phyloP scores from a whole-genome alignment of 805 yeast genomes.

The Metschnikowia similis region DNA sequence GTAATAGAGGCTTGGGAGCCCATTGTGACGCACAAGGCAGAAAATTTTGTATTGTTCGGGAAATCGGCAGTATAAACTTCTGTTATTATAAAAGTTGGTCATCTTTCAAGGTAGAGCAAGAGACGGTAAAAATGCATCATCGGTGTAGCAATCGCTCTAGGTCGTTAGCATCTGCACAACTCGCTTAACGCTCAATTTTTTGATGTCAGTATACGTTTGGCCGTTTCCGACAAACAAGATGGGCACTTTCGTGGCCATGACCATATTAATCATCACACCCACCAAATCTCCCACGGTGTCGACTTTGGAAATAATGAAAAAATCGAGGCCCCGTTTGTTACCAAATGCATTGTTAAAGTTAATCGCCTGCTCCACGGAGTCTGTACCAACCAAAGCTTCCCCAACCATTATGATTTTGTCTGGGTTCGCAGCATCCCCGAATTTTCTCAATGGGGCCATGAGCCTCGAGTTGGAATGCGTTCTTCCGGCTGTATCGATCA shows the following conservation, averaged over 20 bases:
- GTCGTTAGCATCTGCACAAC: constrained; percentile 83
- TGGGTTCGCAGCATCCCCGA: constrained; percentile 93
- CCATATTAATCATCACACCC: constrained; percentile 97
- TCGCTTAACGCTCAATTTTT: constrained; percentile 86
- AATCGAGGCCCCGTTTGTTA: constrained; percentile 71
- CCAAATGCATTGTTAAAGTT: constrained; percentile 95
- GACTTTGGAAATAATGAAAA: constrained; percentile 88
- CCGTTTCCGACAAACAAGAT: constrained; percentile 95
- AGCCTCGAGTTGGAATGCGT: constrained; percentile 90
- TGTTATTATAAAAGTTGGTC: not conserved
- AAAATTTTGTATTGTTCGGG: not conserved
- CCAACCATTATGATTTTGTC: constrained; percentile 98
- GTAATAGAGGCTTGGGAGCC: not conserved
- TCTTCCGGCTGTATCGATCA: constrained; percentile 97
- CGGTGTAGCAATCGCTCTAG: constrained; percentile 16
- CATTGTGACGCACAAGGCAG: not conserved
- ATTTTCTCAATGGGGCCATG: constrained; percentile 93
- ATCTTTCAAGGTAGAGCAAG: not conserved
- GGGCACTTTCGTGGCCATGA: constrained; percentile 92
- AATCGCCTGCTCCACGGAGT: constrained; percentile 90
- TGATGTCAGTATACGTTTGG: constrained; percentile 90
- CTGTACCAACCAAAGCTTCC: constrained; percentile 96
- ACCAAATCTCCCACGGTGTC: constrained; percentile 97
- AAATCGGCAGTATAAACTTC: not conserved
- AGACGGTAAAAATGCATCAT: not conserved